Evolutionary conservation across 352 stramenopile genomes (phyloP), one percentile per base, ranked within the genome.

Genomic region (Phytophthora agathidicida): DNA sequence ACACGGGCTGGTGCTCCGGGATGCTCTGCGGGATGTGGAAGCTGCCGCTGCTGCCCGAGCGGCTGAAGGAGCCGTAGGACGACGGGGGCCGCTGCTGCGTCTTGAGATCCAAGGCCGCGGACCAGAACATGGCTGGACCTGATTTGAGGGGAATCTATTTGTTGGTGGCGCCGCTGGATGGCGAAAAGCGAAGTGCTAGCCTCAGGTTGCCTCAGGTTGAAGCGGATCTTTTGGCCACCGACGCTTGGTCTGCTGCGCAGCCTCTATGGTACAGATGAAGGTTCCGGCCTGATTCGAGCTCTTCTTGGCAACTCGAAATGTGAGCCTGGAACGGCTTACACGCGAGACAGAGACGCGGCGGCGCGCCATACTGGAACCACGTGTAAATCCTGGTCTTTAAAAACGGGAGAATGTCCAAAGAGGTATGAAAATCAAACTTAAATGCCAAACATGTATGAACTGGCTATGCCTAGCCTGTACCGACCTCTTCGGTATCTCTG

Each of bases 1-100:
- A 77, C 28, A 89, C 58, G 14, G 71, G 73, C 36, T 90, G 75
- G 73, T 92, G 71, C 47, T 92, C 82, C 2, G 82, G 82, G 51
- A 92, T 92, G 56, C 80, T 91, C 64, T 88, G 68, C 14, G 81
- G 79, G 47, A 91, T 88, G 54, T 75, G 75, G 48, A 88, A 85
- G 61, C 60, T 74, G 39, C 55, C 65, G 38, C 38, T 59, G 52
- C 54, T 72, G 41, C 35, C 33, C 6, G 60, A 58, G 44, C 73
- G 68, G 33, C 52, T 68, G 60, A 88, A 89, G n/a, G 82, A 91
- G 23, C 82, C 80, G 54, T 91, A 91, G 14, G 68, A 77, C 66
- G 33, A 39, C 30, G 59, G 19, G 22, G 44, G 62, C 35, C 63
- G 54, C 32, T 58, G 56, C 37, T 74, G 71, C 37, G 75, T 73